Evolutionary conservation across 2,329 filamentous ascomycete species (phyloP), one percentile per base, ranked within the genome.

Genomic region (Pseudocercospora eumusae): DNA sequence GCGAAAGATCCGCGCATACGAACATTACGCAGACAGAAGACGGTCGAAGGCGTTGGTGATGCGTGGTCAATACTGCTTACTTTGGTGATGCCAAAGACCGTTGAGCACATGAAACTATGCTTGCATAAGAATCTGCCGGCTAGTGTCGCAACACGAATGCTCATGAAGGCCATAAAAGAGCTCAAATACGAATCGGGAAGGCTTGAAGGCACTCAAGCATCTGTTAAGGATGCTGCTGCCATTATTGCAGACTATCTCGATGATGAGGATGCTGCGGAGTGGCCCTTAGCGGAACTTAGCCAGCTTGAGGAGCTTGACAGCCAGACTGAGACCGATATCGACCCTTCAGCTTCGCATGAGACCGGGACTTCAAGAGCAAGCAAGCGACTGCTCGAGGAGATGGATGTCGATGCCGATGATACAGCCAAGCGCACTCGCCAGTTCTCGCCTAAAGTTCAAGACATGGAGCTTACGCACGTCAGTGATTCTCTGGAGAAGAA

Each of bases 51-150:
- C 15, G 55, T 53, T 4, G 59, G 60, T 28, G 57, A 53, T 42
- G 57, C 52, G 20, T 68, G 66, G 65, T 61, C 66, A 4, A 58
- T 67, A 40, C 53, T 80, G 3, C 64, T 80, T 9, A 74, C 76
- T 23, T 66, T 80, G 1, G 75, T 80, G 1, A 74, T 80, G 31
- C 76, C 78, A 1, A 69, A 73, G 40, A 74, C 78, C 0, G 67
- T 80, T 3, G 77, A 80, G 59, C 80, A 82, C 64, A 75, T 81
- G 54, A 75, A 80, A 58, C 73, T 72, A 9, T 79, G 76, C 55
- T 60, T 81, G 4, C 66, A 64, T 5, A n/a, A 66, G 10, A 60
- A 60, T 18, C 49, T 75, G 44, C 63, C 69, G 4, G 61, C 68
- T 13, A 56, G 62, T 7, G 66, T 72, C 6, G 71, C 71, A 5